phyloP scores from a whole-genome alignment of 1,284 basidiomycete species.

The Sporisorium reilianum region DNA sequence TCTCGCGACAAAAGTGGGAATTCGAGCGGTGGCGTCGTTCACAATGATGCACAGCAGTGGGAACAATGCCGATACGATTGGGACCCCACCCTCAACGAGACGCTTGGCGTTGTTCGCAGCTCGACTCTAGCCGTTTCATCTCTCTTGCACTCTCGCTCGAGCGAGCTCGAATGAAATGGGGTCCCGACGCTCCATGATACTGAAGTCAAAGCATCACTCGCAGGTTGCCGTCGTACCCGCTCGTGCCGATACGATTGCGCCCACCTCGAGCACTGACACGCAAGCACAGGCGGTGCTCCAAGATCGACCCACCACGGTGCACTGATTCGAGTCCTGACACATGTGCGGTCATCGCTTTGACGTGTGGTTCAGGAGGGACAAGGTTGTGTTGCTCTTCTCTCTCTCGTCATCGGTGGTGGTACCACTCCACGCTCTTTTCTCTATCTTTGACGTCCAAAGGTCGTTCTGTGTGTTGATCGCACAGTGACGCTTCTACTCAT shows the following conservation, averaged over 20 bases:
- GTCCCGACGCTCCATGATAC: not conserved
- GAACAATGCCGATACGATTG: not conserved
- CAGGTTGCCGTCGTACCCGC: not conserved
- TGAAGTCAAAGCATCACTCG: too few relatives aligned
- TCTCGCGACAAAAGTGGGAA: not conserved
- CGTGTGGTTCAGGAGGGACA: not conserved
- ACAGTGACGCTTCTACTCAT: not conserved
- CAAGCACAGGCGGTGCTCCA: too few relatives aligned
- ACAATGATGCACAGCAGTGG: not conserved
- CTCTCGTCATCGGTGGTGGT: not conserved
- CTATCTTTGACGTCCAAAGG: not conserved
- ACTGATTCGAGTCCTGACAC: too few relatives aligned
- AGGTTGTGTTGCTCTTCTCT: not conserved
- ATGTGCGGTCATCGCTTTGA: not conserved
- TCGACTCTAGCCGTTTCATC: not conserved
- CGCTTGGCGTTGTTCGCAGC: not conserved
- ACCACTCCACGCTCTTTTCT: too few relatives aligned
- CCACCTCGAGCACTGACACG: too few relatives aligned
- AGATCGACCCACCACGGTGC: too few relatives aligned
- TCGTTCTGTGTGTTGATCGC: slow-evolving; percentile 4
- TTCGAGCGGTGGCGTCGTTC: not conserved
- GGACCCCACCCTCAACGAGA: not conserved
- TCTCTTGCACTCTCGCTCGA: not conserved
- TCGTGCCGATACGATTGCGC: not conserved
- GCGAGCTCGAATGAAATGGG: not conserved